These are phyloP conservation scores for Suaeda aralocaspica DNA, from an alignment of 148 eudicot genomes.

Conservation along the genomic window DNA sequence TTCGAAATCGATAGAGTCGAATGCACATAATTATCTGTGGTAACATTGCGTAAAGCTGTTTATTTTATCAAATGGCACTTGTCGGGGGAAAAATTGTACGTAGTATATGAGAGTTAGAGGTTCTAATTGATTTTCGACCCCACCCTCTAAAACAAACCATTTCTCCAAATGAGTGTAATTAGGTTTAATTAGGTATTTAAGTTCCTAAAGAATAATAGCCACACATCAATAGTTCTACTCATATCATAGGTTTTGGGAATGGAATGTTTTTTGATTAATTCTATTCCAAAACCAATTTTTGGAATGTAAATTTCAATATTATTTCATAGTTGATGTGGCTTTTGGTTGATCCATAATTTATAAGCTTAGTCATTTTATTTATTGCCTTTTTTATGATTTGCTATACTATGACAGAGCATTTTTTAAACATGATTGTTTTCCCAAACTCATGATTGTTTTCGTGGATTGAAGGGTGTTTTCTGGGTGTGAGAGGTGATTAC, in stretches of 20 bases:
- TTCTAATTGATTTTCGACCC: not conserved
- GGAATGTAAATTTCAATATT: no score
- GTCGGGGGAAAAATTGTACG: not conserved
- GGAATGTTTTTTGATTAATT: not conserved
- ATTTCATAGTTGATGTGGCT: not conserved
- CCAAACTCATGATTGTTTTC: no score
- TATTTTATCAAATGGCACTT: constrained; percentile 7
- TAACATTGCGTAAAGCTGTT: not conserved
- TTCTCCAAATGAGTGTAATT: no score
- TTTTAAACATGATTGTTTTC: no score
- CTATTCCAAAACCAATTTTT: not conserved
- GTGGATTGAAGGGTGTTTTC: no score
- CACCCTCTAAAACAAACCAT: no score
- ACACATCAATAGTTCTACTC: no score
- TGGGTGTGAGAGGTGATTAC: no score
- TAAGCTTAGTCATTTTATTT: not conserved
- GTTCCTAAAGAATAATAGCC: not conserved
- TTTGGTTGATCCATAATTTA: no score
- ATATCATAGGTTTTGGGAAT: not conserved
- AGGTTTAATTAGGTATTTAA: no score
- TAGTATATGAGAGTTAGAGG: not conserved
- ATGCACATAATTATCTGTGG: constrained; percentile 13
- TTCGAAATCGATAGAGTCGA: constrained; percentile 10
- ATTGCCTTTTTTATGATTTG: no score
- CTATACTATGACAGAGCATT: no score